Evolutionary conservation across 257 asterid genomes (phyloP).

Genomic region (Mentha longifolia): DNA sequence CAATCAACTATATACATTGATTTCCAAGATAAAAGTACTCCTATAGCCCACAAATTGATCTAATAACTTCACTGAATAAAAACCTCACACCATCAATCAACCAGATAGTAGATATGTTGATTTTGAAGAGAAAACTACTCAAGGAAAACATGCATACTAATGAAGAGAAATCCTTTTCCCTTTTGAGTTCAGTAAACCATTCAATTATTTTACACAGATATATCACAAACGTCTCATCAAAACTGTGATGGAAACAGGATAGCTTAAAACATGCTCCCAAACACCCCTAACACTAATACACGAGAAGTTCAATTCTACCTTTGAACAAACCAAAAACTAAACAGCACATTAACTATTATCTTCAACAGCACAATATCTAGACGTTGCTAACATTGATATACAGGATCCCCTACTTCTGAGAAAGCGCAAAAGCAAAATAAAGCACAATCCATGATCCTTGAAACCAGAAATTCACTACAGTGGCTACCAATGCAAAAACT

Average conservation of each 20-base stretch:
- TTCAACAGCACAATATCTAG: conserved; percentile 8
- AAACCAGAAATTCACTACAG: not conserved
- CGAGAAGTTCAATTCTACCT: not conserved
- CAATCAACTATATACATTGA: not conserved
- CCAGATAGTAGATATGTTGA: not conserved
- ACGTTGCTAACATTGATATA: not conserved
- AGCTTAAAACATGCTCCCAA: not conserved
- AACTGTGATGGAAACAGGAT: not conserved
- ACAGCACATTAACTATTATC: not conserved
- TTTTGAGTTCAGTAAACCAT: not conserved
- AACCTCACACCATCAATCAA: conserved; percentile 1
- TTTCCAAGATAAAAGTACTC: not conserved
- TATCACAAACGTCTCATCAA: no score
- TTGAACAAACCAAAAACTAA: conserved; percentile 9
- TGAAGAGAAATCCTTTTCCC: not conserved
- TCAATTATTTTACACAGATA: not conserved
- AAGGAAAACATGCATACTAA: not conserved
- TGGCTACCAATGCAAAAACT: conserved; percentile 9
- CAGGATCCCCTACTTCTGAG: not conserved
- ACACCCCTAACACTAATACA: not conserved
- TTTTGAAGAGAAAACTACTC: not conserved
- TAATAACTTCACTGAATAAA: not conserved
- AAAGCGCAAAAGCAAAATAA: conserved; percentile 1
- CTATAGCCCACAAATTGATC: not conserved
- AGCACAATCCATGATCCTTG: not conserved